phyloP scores from a whole-genome alignment of 2,329 filamentous ascomycete species.

The Septoria petroselini region DNA sequence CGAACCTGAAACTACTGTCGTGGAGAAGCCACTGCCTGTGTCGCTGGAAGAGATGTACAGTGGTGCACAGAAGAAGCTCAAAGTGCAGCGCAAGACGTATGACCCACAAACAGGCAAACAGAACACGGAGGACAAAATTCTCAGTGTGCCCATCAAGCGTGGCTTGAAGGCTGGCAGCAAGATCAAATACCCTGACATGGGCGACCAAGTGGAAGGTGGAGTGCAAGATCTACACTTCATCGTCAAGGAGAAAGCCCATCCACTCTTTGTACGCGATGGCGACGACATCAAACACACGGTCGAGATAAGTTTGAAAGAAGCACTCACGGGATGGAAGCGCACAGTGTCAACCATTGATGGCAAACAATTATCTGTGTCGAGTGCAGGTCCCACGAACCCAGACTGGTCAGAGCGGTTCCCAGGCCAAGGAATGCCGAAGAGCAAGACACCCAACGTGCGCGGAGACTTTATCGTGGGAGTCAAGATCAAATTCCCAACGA shows the following conservation, averaged over 20 bases:
- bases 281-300: slow-evolving; percentile 80
- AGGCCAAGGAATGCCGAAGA: slow-evolving; percentile 86
- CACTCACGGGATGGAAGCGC: slow-evolving; percentile 86
- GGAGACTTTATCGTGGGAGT: slow-evolving; percentile 88
- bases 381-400: slow-evolving; percentile 79
- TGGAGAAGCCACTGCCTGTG: slow-evolving; percentile 78
- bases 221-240: slow-evolving; percentile 95
- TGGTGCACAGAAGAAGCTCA: slow-evolving; percentile 92
- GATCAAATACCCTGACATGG: slow-evolving; percentile 97
- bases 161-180: slow-evolving; percentile 96
- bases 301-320: slow-evolving; percentile 85
- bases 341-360: slow-evolving; percentile 94
- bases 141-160: slow-evolving; percentile 93
- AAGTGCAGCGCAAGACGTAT: slow-evolving; percentile 94
- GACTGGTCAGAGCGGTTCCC: slow-evolving; percentile 80
- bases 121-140: slow-evolving; percentile 79
- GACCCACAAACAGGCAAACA: slow-evolving; percentile 77
- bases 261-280: slow-evolving; percentile 78
- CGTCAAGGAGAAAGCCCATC: slow-evolving; percentile 88
- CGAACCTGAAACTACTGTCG: slow-evolving; percentile 83
- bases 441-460: slow-evolving; percentile 78
- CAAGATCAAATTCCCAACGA: slow-evolving; percentile 87
- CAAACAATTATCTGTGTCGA: slow-evolving; percentile 75
- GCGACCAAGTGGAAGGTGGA: slow-evolving; percentile 93
- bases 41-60: slow-evolving; percentile 84